Evolutionary conservation across 176 grass and related monocot genomes (phyloP).

Genomic region (Puya raimondii): DNA sequence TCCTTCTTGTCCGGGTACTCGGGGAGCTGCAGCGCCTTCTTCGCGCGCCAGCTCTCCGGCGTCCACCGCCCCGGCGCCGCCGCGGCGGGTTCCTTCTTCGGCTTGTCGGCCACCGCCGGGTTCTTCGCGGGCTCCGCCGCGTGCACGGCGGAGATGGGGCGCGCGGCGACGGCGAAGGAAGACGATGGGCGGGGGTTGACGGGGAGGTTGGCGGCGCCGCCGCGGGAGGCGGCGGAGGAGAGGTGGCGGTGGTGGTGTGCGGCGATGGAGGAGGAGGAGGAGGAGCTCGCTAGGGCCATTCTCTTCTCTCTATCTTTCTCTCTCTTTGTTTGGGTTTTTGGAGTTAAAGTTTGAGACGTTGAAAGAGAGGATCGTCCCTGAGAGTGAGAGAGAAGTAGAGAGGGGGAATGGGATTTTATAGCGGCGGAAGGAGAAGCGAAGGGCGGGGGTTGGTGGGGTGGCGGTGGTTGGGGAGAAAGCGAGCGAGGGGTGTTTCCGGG

Average conservation of each 20-base stretch:
- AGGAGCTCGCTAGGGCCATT: slow-evolving; percentile 18
- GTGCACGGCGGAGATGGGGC: slow-evolving; percentile 28
- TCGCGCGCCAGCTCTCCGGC: slow-evolving; percentile 45
- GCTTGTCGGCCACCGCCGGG: slow-evolving; percentile 2
- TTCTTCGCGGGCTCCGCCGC: slow-evolving; percentile 38
- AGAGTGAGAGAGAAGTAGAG: not conserved
- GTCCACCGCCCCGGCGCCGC: slow-evolving; percentile 16
- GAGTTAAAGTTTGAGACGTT: slow-evolving; percentile 11
- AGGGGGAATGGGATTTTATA: slow-evolving; percentile 26
- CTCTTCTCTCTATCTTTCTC: not conserved
- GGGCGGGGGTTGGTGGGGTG: slow-evolving; percentile 34
- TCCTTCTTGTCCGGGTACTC: slow-evolving; percentile 40
- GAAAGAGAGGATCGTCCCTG: slow-evolving; percentile 31
- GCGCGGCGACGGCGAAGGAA: slow-evolving; percentile 9
- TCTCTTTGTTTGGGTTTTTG: not conserved
- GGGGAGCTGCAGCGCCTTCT: slow-evolving; percentile 54
- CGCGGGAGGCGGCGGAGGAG: not conserved
- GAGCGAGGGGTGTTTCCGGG: not conserved
- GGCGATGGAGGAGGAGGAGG: slow-evolving; percentile 21
- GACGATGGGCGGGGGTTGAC: slow-evolving; percentile 1
- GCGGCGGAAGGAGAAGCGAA: too few relatives aligned
- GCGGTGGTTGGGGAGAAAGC: slow-evolving; percentile 11
- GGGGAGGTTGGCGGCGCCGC: slow-evolving; percentile 7
- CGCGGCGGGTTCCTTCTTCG: slow-evolving; percentile 9
- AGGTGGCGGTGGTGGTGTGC: not conserved